phyloP scores from a whole-genome alignment of 495 filamentous ascomycete species.

The Talaromyces ruber region DNA sequence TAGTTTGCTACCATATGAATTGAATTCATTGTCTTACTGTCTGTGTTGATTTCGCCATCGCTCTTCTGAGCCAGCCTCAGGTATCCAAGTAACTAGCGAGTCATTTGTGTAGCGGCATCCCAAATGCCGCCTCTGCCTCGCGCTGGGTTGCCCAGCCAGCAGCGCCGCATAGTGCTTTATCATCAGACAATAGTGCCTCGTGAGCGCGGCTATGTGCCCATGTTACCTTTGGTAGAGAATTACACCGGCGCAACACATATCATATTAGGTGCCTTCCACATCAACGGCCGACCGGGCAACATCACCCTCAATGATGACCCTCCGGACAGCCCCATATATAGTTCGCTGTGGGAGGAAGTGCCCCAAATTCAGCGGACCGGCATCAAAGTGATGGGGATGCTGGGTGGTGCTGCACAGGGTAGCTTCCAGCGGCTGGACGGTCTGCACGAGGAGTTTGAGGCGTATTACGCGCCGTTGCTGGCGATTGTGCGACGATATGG shows the following conservation, averaged over 20 bases:
- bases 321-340: conserved; percentile 46
- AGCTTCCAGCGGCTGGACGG: conserved; percentile 59
- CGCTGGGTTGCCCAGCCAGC: conserved; percentile 20
- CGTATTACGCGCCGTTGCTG: conserved; percentile 56
- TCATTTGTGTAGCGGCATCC: not conserved
- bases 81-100: not conserved
- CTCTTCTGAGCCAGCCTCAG: not conserved
- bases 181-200: conserved; percentile 59
- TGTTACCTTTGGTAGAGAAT: conserved; percentile 58
- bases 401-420: conserved; percentile 70
- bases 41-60: not conserved
- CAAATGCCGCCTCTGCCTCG: conserved; percentile 12
- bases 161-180: conserved; percentile 54
- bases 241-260: conserved; percentile 60
- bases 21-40: not conserved
- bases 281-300: conserved; percentile 52
- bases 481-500: conserved; percentile 46
- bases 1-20: not conserved
- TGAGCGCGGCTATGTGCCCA: conserved; percentile 50
- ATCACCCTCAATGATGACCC: conserved; percentile 72
- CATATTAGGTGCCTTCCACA: conserved; percentile 71
- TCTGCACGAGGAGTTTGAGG: conserved; percentile 47
- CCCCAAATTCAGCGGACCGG: conserved; percentile 53
- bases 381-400: conserved; percentile 70
- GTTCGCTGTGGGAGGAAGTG: conserved; percentile 62